These are phyloP conservation scores for Kwoniella sp. DNA, from an alignment of 768 basidiomycete species.

Conservation along the genomic window DNA sequence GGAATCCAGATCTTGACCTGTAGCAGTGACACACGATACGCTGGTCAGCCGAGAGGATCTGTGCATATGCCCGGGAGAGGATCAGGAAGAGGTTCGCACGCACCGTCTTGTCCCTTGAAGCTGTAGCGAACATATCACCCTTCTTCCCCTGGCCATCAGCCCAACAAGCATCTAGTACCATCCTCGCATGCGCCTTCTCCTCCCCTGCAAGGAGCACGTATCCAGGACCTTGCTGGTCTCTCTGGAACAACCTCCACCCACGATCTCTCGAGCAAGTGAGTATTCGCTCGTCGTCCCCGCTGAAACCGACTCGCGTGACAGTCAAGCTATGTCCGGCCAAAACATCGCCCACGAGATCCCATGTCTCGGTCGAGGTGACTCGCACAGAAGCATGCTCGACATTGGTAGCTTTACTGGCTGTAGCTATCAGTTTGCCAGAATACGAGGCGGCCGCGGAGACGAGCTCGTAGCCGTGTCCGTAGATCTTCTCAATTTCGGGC, in stretches of 20 bases:
- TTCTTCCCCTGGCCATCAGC: conserved; percentile 59
- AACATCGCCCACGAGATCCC: conserved; percentile 70
- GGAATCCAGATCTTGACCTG: conserved; percentile 84
- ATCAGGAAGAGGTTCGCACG: conserved; percentile 29
- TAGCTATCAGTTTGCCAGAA: conserved; percentile 71
- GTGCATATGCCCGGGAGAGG: not conserved
- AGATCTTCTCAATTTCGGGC: conserved; percentile 96
- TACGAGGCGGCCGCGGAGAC: conserved; percentile 78
- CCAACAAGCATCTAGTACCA: conserved; percentile 97
- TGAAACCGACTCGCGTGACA: conserved; percentile 86
- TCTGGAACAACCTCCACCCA: conserved; percentile 80
- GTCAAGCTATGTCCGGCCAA: conserved; percentile 84
- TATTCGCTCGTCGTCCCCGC: conserved; percentile 75
- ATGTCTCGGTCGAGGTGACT: conserved; percentile 72
- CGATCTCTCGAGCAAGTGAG: conserved; percentile 89
- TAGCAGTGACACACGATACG: not conserved
- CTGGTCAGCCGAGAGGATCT: conserved; percentile 1
- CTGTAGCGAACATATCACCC: conserved; percentile 82
- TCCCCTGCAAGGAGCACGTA: conserved; percentile 67
- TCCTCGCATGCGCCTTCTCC: conserved; percentile 82
- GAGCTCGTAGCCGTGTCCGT: conserved; percentile 97
- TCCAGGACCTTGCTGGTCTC: conserved; percentile 58
- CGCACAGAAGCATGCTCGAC: conserved; percentile 88
- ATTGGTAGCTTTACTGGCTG: conserved; percentile 84
- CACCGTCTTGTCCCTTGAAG: conserved; percentile 92